Base-by-base conservation (phyloP, 805 yeast genomes). In the Wickerhamiella kurtzmanii region DNA sequence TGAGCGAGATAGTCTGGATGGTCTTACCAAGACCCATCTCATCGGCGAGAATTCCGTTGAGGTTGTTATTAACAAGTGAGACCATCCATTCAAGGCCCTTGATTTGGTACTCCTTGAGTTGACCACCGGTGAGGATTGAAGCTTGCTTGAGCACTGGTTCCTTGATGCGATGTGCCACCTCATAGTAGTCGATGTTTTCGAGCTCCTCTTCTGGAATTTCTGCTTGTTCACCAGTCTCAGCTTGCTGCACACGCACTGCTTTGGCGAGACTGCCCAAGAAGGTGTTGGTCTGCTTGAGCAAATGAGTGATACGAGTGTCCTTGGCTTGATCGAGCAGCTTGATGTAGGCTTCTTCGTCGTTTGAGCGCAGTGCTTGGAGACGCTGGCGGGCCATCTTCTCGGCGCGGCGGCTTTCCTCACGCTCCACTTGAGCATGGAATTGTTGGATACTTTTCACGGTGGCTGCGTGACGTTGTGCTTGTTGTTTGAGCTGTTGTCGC, bases 11-110 rank as follows among this genome's bases (percentile, higher is more conserved):
- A 0, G 96, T 79, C 68, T 89, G 98, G 61, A 89, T 89, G 1
- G 98, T 89, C 62, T 89, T 89, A 62, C 98, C 98, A 48, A 89
- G 73, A 49, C 98, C 98, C 98, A 89, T 89, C 66, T 89, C 98
- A 68, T 89, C 97, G 6, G 98, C 98, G 45, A 89, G 67, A 51
- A 89, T 89, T 69, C 98, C 98, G 62, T 89, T 92, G 59, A 89
- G 73, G 62, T 85, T 94, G 65, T 89, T 89, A 60, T 89, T 89
- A 64, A 74, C 89, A 46, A 89, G 70, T 0, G 97, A 89, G 3
- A 89, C 95, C 98, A 89, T 89, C 98, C 98, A 89, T 62, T 89
- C 95, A 48, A 92, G 71, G 59, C 98, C 98, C 64, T 84, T 84
- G 47, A 89, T 17, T 67, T 89, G 98, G 61, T 89, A 89, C 60